Percentiles rank a stretch among this genome's conserved stretches.
Conservation (phyloP, 495 filamentous ascomycete genomes). For the Cenococcum geophilum region DNA sequence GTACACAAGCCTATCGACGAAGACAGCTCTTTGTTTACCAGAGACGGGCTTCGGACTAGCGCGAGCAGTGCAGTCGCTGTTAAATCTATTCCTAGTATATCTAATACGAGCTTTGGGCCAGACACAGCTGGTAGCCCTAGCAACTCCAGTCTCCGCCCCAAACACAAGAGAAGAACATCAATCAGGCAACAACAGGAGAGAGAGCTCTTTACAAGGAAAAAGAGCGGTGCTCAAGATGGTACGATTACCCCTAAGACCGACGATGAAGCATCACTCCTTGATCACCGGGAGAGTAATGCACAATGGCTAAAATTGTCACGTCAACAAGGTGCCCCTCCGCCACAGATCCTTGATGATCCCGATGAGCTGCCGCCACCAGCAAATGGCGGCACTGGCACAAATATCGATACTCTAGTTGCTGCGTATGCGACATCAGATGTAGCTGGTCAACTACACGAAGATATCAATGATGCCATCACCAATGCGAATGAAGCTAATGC, state of each 20-base stretch:
- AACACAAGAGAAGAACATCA: slow-evolving; percentile 62
- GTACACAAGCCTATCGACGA: slow-evolving; percentile 54
- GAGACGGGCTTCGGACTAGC: slow-evolving; percentile 56
- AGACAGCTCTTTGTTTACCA: slow-evolving; percentile 41
- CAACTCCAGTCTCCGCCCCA: slow-evolving; percentile 49
- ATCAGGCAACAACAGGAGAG: slow-evolving; percentile 77
- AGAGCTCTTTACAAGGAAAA: slow-evolving; percentile 82
- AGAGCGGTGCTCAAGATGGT: slow-evolving; percentile 48
- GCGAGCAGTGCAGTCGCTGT: slow-evolving; percentile 84
- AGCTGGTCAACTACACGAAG: slow-evolving; percentile 67
- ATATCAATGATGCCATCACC: slow-evolving; percentile 62
- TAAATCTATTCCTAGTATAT: slow-evolving; percentile 81
- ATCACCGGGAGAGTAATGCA: slow-evolving; percentile 52
- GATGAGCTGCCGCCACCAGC: slow-evolving; percentile 72
- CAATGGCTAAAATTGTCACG: slow-evolving; percentile 65
- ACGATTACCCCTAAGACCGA: slow-evolving; percentile 56
- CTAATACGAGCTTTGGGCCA: slow-evolving; percentile 56
- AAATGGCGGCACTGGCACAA: slow-evolving; percentile 54
- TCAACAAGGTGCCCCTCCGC: slow-evolving; percentile 56
- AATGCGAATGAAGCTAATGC: slow-evolving; percentile 64
- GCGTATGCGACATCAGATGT: slow-evolving; percentile 75
- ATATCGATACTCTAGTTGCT: slow-evolving; percentile 73
- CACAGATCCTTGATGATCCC: slow-evolving; percentile 62
- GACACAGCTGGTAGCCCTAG: slow-evolving; percentile 51
- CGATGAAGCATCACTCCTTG: slow-evolving; percentile 62